phyloP scores from a whole-genome alignment of 2,329 filamentous ascomycete species.

The Botrytis pseudocinerea region DNA sequence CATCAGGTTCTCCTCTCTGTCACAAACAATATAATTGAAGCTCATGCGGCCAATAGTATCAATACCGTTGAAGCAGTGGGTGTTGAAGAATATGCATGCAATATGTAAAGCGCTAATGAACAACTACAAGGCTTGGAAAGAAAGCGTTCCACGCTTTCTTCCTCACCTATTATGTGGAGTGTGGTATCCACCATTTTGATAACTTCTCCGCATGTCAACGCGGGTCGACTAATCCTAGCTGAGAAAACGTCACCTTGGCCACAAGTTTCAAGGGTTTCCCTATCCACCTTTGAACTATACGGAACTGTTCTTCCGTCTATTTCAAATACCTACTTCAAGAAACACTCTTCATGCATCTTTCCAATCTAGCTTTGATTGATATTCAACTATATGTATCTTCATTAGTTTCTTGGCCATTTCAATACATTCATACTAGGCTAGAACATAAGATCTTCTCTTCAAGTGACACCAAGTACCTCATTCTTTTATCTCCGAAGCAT shows the following conservation, averaged over 20 bases:
- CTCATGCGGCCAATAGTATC: background rate
- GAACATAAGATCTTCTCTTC: background rate
- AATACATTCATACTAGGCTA: background rate
- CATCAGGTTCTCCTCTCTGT: background rate
- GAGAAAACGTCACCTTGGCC: background rate
- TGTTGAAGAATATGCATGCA: background rate
- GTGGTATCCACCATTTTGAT: background rate
- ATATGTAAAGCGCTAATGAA: background rate
- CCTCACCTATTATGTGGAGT: background rate
- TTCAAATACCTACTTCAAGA: background rate
- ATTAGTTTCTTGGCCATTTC: background rate
- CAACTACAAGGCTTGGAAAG: background rate
- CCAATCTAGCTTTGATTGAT: background rate
- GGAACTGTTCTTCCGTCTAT: constrained; percentile 7
- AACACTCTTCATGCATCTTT: background rate
- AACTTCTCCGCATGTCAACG: background rate
- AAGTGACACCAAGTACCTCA: background rate
- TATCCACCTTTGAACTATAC: background rate
- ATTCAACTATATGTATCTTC: background rate
- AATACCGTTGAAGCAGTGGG: background rate
- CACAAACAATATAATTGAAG: background rate
- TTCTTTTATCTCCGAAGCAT: background rate
- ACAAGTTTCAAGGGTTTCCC: background rate
- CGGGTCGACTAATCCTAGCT: background rate
- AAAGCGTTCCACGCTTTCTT: background rate